Evolutionary conservation across 2,329 filamentous ascomycete genomes (phyloP), one percentile per base, ranked within the genome.

Genomic region (Ascochyta clinopodiicola): DNA sequence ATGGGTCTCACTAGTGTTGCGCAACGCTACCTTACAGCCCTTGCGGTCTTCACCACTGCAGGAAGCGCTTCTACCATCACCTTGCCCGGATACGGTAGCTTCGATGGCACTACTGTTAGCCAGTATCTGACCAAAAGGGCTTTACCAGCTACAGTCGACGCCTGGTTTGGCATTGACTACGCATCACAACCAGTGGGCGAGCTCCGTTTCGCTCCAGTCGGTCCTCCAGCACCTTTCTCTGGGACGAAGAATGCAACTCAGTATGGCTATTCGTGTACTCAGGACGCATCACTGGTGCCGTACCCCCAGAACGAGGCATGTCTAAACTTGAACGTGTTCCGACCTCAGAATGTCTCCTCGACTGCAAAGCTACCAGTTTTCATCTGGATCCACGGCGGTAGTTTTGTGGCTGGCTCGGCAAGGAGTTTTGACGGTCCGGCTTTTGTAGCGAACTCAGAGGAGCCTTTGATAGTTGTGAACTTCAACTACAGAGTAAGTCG

Each of bases 91-190:
- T 78, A 78, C 40, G 77, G 77, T 19, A 69, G 57, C 10, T 79
- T 79, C 54, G 48, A 63, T 22, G 76, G 77, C 15, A 78, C 68
- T 1, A 63, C 67, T 6, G 55, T 78, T 44, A 71, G 70, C 25
- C 60, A 68, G 25, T 77, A 74, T 1, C 47, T 77, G 32, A 78
- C 69, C 27, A 74, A 74, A 43, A 66, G 70, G 17, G 50, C 67
- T 8, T 66, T 79, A 0, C 66, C 72, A 5, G 61, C 58, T 3
- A 37, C 70, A 0, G 75, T 81, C 2, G 77, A 81, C 38, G 78
- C 79, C 3, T 81, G 79, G 79, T 69, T 81, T 2, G 79, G 79
- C 1, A 78, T 81, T 25, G 78, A 80, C 61, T 81, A 80, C 38
- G 72, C 79, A 0, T 75, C 77, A 0, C 70, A 70, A 39, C 67